A percentile compares a stretch with the other conserved stretches of the same genome.
These are phyloP conservation scores for Penicillium macrosclerotiorum DNA, from an alignment of 495 filamentous ascomycete genomes.

Conservation along the genomic window DNA sequence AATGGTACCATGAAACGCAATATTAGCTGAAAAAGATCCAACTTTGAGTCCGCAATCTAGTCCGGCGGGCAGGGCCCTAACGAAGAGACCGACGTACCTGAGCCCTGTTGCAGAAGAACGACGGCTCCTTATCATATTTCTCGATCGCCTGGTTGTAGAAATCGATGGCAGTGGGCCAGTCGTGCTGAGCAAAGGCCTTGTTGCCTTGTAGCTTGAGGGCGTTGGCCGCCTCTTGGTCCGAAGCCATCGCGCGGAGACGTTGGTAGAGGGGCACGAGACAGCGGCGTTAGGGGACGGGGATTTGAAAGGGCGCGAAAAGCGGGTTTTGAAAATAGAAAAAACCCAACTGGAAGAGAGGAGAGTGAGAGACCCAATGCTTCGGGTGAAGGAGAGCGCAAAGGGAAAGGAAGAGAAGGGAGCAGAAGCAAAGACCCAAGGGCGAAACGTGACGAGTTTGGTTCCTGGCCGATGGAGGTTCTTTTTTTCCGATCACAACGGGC, in stretches of 20 bases:
- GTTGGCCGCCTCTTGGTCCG: conserved; percentile 65
- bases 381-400: conserved; percentile 6
- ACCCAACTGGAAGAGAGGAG: not conserved
- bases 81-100: conserved; percentile 59
- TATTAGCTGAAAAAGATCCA: conserved; percentile 14
- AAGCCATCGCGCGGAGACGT: conserved; percentile 37
- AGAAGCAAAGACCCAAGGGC: conserved; percentile 1
- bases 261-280: conserved; percentile 37
- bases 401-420: conserved; percentile 4
- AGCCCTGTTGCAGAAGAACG: conserved; percentile 91
- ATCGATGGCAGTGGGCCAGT: conserved; percentile 83
- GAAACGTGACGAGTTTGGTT: conserved; percentile 8
- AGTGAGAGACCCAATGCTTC: conserved; percentile 12
- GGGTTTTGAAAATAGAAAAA: conserved; percentile 8
- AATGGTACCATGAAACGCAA: conserved; percentile 7
- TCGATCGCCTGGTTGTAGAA: conserved; percentile 91
- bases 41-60: conserved; percentile 1
- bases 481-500: conserved; percentile 27
- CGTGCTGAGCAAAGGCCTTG: conserved; percentile 80
- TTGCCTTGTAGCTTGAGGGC: conserved; percentile 93
- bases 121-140: conserved; percentile 75
- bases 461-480: conserved; percentile 20
- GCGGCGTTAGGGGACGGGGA: conserved; percentile 18
- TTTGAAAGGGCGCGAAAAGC: conserved; percentile 1
- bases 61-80: conserved; percentile 4